Evolutionary conservation across 306 rosid genomes (phyloP).

Genomic region (Gastrolobium villosum): DNA sequence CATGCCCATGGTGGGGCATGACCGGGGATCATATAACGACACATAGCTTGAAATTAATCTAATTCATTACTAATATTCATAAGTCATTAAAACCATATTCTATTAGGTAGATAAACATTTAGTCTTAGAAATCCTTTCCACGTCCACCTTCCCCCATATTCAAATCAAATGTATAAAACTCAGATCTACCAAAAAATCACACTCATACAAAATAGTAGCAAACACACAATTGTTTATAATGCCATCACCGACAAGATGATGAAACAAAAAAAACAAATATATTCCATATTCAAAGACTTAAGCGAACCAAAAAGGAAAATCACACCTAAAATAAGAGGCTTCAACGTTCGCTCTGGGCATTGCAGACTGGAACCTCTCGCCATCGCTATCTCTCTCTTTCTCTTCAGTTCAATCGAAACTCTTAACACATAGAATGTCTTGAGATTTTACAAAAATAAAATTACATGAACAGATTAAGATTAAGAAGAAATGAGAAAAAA

Average conservation of each 20-base stretch:
- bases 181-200: constrained; percentile 62
- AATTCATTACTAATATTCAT: constrained; percentile 11
- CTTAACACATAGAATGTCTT: background rate
- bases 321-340: constrained; percentile 72
- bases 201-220: background rate
- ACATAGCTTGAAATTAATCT: constrained; percentile 1
- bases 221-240: background rate
- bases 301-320: too few species aligned
- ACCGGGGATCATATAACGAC: constrained; percentile 18
- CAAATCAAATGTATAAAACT: constrained; percentile 29
- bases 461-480: too few species aligned
- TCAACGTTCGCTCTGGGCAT: constrained; percentile 94
- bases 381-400: constrained; percentile 59
- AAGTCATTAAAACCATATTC: background rate
- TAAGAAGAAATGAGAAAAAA: too few species aligned
- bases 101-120: background rate
- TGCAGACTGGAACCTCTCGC: constrained; percentile 78
- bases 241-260: constrained; percentile 28
- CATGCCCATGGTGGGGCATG: too few species aligned
- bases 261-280: too few species aligned
- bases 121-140: background rate
- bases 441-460: too few species aligned
- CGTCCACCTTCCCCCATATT: background rate
- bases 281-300: background rate
- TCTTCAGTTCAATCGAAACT: constrained; percentile 5